These are phyloP conservation scores for Paramecium sexaurelia DNA, from an alignment of 73 alveolate species.

Conservation along the genomic window DNA sequence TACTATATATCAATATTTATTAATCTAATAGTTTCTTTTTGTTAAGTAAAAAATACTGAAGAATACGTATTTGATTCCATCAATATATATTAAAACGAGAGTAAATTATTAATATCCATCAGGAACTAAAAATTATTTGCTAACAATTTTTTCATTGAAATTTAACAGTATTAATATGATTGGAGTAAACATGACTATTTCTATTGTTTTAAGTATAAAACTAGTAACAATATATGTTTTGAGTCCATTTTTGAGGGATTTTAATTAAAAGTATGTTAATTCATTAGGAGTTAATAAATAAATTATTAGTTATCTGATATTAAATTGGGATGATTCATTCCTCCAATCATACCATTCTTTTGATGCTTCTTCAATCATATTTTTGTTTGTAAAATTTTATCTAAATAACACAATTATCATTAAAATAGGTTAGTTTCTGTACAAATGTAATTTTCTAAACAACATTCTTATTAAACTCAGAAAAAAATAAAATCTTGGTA, in stretches of 20 bases:
- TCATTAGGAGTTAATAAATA: constrained; percentile 32
- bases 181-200: constrained; percentile 27
- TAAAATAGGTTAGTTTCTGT: neutral
- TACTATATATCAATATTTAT: neutral
- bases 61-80: constrained; percentile 23
- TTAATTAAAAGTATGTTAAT: neutral
- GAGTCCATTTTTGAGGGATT: neutral
- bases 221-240: constrained; percentile 7
- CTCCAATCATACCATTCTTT: constrained; percentile 55
- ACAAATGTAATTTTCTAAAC: neutral
- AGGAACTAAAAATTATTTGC: neutral
- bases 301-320: neutral
- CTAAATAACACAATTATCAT: constrained; percentile 10
- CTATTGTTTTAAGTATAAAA: constrained; percentile 23
- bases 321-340: neutral
- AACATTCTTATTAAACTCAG: neutral
- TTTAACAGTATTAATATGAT: neutral
- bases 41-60: constrained; percentile 47
- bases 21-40: constrained; percentile 53
- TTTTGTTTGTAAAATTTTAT: constrained; percentile 16
- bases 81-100: constrained; percentile 25
- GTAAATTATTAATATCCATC: neutral
- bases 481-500: constrained; percentile 10
- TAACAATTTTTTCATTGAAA: neutral
- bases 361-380: constrained; percentile 37